Base-by-base conservation (phyloP, 1,284 basidiomycete species). In the Rhodotorula sp. region DNA sequence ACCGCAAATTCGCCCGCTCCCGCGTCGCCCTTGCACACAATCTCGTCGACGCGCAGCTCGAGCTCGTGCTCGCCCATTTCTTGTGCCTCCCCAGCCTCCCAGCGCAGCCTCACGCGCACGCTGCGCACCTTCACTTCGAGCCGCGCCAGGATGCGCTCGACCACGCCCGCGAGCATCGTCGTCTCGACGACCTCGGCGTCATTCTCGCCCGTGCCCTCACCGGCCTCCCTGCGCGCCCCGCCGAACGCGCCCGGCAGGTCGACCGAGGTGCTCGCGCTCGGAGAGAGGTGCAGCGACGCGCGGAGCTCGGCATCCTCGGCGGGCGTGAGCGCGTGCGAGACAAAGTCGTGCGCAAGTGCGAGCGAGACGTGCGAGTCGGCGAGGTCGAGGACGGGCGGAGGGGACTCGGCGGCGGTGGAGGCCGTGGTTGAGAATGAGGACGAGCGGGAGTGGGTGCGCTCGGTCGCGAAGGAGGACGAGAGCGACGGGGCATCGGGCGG, bases 131-230 rank as follows among this genome's bases (percentile, higher is more conserved):
- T 88, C 78, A 93, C 90, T 74, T 91, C 87, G 76, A 97, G 90
- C 70, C 90, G 86, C 14, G 91, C 87, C 19, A 97, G 85, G 7
- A 97, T 84, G 19, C 89, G 86, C 80, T 96, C 93, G 60, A 95
- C 88, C 56, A 96, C 85, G 46, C 88, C 87, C 25, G 93, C 90
- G 79, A 97, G 89, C 59, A 96, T 84, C 2, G 91, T 92, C 25
- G 93, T 89, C 46, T 83, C 84, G 72, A 83, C 81, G 34, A 81
- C 77, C 27, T 78, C 66, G 3, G 69, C 76, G 21, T 74, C 67
- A 12, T 77, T 78, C 17, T 81, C 82, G 34, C n/a, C 41, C 7
- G 48, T 14, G 13, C 27, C 59, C 10, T 25, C 0, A 80, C 80
- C 23, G 70, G 66, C 62, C 70, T 89, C 78, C 57, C 88, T 86